Base-by-base conservation (phyloP, 352 stramenopile species). In the Globisporangium spinosum region DNA sequence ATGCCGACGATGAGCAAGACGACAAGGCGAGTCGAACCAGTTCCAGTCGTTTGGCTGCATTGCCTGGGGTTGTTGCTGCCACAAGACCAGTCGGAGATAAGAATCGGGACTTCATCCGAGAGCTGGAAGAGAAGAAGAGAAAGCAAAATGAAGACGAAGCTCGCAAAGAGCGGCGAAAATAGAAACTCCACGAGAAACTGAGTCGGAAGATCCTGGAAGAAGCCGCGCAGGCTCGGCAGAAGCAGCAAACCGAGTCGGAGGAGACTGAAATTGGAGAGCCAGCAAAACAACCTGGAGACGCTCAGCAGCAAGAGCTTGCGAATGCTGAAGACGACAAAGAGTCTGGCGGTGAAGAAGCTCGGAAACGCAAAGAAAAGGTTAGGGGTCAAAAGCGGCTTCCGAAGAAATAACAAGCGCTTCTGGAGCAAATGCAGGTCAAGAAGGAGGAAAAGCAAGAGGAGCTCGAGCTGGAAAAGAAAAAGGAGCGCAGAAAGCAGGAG, bases 101-200 rank as follows among this genome's bases (percentile, higher is more conserved):
- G 72, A 82, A 89, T 56, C 80, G 78, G 23, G 78, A 87, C 23
- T 90, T 82, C 45, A 90, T 91, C 58, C 85, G 84, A 25, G 82
- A 83, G 15, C 66, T 93, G 6, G 85, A 91, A 71, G 82, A 90
- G 35, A 88, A 90, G 59, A 91, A 90, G 70, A 67, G 75, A 2
- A 79, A 81, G n/a, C 77, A 90, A 64, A 86, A 83, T 23, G 79
- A 90, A 47, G 74, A 83, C 0, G 74, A 80, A 35, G 74, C 59
- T 15, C 72, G 73, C 49, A 64, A 84, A 17, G 76, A 89, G 53
- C 67, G 72, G 54, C 74, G 84, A 13, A 79, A 87, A 61, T 76
- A 85, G 34, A 87, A 89, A 27, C 71, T 82, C 23, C 85, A 89
- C 25, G 74, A 83, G 32, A 91, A 93, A 59, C 74, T 78, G 55